phyloP scores from a whole-genome alignment of 768 basidiomycete species.

The Botryobasidium botryosum region DNA sequence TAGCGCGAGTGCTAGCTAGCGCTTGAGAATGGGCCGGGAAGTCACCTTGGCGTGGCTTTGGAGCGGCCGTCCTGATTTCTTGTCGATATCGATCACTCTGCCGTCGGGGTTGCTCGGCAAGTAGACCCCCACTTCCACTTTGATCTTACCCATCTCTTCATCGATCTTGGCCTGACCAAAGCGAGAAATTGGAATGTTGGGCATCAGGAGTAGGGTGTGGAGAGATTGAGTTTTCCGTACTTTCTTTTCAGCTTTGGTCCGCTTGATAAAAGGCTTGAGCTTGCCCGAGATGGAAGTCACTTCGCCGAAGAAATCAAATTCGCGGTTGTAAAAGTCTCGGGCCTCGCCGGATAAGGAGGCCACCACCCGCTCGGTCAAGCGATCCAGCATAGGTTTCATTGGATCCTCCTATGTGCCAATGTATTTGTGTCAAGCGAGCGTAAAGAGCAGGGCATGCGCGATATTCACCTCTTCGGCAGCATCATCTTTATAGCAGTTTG shows the following conservation, averaged over 20 bases:
- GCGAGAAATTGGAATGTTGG: background rate
- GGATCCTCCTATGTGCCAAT: slow-evolving; percentile 93
- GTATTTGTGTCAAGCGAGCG: too few relatives aligned
- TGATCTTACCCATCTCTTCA: slow-evolving; percentile 95
- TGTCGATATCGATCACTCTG: slow-evolving; percentile 90
- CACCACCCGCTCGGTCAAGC: slow-evolving; percentile 66
- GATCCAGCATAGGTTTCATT: slow-evolving; percentile 90
- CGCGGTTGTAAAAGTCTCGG: slow-evolving; percentile 76
- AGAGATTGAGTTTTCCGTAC: slow-evolving; percentile 23
- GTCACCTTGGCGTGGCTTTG: slow-evolving; percentile 93
- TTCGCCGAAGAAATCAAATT: slow-evolving; percentile 90
- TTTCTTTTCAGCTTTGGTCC: slow-evolving; percentile 93
- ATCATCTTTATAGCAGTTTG: slow-evolving; percentile 91
- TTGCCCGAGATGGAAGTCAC: slow-evolving; percentile 98
- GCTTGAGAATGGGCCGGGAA: background rate
- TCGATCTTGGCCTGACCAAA: slow-evolving; percentile 79
- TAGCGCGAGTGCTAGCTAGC: background rate
- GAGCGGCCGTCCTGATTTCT: slow-evolving; percentile 85
- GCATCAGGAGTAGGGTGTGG: slow-evolving; percentile 3
- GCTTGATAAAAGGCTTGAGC: slow-evolving; percentile 90
- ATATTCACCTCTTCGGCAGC: slow-evolving; percentile 55
- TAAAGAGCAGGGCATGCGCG: background rate
- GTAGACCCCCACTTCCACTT: slow-evolving; percentile 89
- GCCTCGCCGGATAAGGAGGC: slow-evolving; percentile 78
- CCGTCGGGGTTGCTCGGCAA: slow-evolving; percentile 96